These are phyloP conservation scores for Selaginella tamariscina DNA, from an alignment of 75 land plant genomes.

Conservation along the genomic window DNA sequence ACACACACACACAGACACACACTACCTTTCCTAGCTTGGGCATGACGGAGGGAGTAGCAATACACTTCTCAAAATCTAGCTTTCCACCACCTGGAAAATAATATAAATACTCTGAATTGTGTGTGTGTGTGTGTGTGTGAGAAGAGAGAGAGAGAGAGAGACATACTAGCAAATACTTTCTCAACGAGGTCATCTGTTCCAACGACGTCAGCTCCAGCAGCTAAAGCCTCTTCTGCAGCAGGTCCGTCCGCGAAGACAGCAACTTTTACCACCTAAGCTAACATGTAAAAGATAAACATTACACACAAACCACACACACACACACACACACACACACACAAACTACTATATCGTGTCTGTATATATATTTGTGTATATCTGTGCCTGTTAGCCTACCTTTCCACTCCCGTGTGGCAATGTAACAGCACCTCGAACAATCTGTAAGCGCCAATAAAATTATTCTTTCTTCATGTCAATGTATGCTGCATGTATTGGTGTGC, in stretches of 20 bases:
- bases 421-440: conserved; percentile 67
- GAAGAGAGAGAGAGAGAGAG: neutral
- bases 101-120: too few relatives aligned
- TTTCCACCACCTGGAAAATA: conserved; percentile 43
- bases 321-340: too few relatives aligned
- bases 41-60: conserved; percentile 65
- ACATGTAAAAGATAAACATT: too few relatives aligned
- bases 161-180: conserved; percentile 47
- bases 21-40: conserved; percentile 64
- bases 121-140: too few relatives aligned
- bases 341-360: too few relatives aligned
- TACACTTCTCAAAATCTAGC: conserved; percentile 70
- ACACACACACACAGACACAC: too few relatives aligned
- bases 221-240: conserved; percentile 78
- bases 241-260: conserved; percentile 93
- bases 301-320: too few relatives aligned
- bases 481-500: too few relatives aligned
- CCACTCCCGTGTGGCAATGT: conserved; percentile 80
- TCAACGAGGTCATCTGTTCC: conserved; percentile 77
- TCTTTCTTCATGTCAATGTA: too few relatives aligned
- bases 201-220: conserved; percentile 90
- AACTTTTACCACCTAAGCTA: conserved; percentile 46
- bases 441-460: conserved; percentile 19
- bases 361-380: too few relatives aligned
- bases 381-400: conserved; percentile 61